phyloP scores from a whole-genome alignment of 1,139 yeast genomes.

The Kazachstania sp. region DNA sequence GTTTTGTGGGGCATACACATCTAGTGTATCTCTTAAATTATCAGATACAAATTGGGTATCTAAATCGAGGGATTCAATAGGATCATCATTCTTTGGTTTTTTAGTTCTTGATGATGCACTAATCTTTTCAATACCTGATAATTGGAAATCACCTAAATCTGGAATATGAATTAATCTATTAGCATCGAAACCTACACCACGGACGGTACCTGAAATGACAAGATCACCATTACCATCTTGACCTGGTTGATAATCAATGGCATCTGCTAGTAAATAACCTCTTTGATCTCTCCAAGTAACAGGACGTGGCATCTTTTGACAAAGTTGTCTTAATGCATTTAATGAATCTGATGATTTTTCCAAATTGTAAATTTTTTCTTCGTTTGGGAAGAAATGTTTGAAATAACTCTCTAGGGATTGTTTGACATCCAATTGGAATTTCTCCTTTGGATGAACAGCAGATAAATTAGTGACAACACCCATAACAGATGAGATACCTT shows the following conservation, averaged over 20 bases:
- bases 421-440: conserved; percentile 68
- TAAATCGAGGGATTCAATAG: conserved; percentile 10
- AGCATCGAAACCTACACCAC: conserved; percentile 78
- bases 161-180: conserved; percentile 78
- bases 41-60: conserved; percentile 37
- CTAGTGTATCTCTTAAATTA: conserved; percentile 55
- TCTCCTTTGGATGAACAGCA: conserved; percentile 56
- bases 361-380: conserved; percentile 66
- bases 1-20: conserved; percentile 56
- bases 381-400: conserved; percentile 82
- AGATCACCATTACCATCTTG: conserved; percentile 32
- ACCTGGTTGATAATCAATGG: conserved; percentile 40
- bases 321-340: conserved; percentile 63
- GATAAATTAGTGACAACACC: conserved; percentile 76
- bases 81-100: conserved; percentile 9
- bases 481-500: conserved; percentile 79
- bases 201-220: conserved; percentile 69
- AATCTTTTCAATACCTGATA: conserved; percentile 55
- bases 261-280: conserved; percentile 77
- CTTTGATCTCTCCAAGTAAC: conserved; percentile 88
- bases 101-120: conserved; percentile 18
- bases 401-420: conserved; percentile 77
- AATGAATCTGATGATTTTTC: conserved; percentile 60
- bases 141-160: conserved; percentile 81
- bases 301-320: conserved; percentile 82